Conservation (phyloP, 176 grass and related monocot genomes). For the Aegilops sharonensis region DNA sequence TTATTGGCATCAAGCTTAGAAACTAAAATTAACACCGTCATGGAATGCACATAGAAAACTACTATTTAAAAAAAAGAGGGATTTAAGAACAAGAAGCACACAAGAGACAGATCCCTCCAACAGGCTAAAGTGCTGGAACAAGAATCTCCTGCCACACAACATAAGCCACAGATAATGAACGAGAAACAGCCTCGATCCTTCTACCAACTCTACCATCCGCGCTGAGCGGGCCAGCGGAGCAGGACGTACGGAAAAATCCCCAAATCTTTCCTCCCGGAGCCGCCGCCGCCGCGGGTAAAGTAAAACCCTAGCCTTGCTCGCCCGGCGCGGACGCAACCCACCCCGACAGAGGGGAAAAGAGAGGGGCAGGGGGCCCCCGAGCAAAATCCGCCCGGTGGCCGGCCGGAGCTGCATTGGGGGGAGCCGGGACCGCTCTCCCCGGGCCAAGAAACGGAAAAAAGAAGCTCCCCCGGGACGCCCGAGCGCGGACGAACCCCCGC, state of each 20-base stretch:
- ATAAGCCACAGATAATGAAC: not conserved
- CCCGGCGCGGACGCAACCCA: not conserved
- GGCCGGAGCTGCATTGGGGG: not conserved
- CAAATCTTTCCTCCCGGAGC: not conserved
- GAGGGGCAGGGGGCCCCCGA: not conserved
- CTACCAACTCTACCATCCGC: not conserved
- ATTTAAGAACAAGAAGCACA: not conserved
- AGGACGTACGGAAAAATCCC: not conserved
- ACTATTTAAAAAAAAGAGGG: not conserved
- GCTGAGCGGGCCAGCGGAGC: not conserved
- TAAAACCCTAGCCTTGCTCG: slow-evolving; percentile 28
- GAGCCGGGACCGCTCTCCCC: not conserved
- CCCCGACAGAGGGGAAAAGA: not conserved
- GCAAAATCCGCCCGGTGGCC: not conserved
- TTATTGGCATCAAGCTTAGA: no score
- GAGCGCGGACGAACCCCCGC: not conserved
- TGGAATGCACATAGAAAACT: not conserved
- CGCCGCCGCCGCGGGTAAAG: not conserved
- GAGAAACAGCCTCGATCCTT: not conserved
- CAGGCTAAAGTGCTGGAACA: not conserved
- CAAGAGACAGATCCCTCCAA: not conserved
- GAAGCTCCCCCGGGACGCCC: not conserved
- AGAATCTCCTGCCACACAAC: not conserved
- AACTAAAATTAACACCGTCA: no score
- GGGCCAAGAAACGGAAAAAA: not conserved